phyloP scores from a whole-genome alignment of 1,284 basidiomycete genomes.

The Leucoagaricus sp. region DNA sequence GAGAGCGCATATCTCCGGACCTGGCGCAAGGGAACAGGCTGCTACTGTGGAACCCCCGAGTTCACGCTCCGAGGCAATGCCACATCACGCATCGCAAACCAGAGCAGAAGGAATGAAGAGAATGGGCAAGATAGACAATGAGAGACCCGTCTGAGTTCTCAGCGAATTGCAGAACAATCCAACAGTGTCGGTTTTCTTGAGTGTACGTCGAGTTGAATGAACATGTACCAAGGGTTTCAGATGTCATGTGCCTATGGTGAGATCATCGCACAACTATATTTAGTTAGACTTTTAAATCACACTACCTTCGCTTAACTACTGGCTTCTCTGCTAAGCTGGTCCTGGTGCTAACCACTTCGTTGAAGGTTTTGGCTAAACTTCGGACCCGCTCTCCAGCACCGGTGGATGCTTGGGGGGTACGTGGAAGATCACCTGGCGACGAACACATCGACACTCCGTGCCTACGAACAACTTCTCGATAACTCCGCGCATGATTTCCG shows the following conservation, averaged over 20 bases:
- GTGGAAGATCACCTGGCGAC: background rate
- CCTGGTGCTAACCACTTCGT: background rate
- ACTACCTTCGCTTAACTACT: background rate
- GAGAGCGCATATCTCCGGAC: background rate
- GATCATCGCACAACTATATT: background rate
- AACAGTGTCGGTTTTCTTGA: no score
- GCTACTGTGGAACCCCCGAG: conserved; percentile 1
- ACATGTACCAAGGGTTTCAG: background rate
- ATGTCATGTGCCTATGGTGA: background rate
- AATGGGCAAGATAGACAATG: no score
- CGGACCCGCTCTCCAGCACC: background rate
- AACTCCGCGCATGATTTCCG: background rate
- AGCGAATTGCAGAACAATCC: background rate
- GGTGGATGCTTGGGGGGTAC: background rate
- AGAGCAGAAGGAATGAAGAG: background rate
- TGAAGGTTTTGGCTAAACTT: conserved; percentile 4
- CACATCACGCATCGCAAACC: no score
- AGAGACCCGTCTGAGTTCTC: no score
- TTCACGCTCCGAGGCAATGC: background rate
- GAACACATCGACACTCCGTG: background rate
- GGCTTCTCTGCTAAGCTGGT: background rate
- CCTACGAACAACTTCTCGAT: background rate
- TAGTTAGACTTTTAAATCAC: background rate
- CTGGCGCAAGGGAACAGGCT: background rate
- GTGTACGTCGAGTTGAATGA: no score